Percentiles rank a stretch among this genome's conserved stretches.
phyloP scores from a whole-genome alignment of 2,329 filamentous ascomycete species.

The Aspergillus fructus region DNA sequence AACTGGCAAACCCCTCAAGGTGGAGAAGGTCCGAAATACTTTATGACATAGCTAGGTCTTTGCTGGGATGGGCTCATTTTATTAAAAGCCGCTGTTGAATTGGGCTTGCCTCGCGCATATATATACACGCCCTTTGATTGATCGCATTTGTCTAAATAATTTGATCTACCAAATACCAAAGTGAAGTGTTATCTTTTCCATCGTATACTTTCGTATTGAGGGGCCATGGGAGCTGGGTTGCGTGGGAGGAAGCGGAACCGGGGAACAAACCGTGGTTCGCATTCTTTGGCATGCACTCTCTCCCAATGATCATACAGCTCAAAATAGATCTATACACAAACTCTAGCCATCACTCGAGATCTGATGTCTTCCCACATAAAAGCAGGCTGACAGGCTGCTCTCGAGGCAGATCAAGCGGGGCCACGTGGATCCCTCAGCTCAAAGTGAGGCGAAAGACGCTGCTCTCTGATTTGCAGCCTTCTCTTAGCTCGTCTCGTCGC shows the following conservation, averaged over 20 bases:
- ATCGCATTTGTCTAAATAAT: too few species aligned
- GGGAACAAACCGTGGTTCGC: neutral
- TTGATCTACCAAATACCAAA: too few species aligned
- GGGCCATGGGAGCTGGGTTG: neutral
- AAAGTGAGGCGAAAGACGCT: slow-evolving; percentile 26
- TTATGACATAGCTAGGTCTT: slow-evolving; percentile 50
- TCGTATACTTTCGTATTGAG: too few species aligned
- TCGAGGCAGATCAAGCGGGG: slow-evolving; percentile 18
- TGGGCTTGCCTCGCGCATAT: neutral
- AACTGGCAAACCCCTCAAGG: slow-evolving; percentile 96
- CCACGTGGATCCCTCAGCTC: slow-evolving; percentile 28
- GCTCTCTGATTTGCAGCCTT: slow-evolving; percentile 8
- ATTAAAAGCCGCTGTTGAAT: neutral
- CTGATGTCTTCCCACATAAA: neutral
- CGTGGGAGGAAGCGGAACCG: neutral
- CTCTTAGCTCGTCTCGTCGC: slow-evolving; percentile 8
- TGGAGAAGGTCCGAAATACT: slow-evolving; percentile 71
- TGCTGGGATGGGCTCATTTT: neutral
- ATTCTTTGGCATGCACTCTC: neutral
- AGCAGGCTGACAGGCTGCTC: neutral
- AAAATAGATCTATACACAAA: neutral
- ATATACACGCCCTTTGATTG: neutral
- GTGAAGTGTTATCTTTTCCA: too few species aligned
- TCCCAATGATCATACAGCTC: neutral
- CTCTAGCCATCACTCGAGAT: neutral